Evolutionary conservation across 495 filamentous ascomycete species (phyloP).

Genomic region (Hypoxylon trugodes): DNA sequence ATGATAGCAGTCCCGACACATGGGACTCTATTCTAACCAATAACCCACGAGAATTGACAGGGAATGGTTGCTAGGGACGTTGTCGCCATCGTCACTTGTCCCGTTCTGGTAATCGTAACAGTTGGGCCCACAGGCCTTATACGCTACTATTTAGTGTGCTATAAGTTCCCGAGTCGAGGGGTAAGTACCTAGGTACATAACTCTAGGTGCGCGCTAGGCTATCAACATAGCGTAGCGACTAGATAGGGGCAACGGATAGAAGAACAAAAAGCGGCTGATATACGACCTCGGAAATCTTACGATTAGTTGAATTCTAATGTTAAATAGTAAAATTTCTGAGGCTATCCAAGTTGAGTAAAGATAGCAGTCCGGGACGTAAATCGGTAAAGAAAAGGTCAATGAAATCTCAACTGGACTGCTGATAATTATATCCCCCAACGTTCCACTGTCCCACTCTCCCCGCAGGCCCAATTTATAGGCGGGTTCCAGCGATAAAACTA

Average conservation of each 20-base stretch:
- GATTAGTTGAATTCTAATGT: no score
- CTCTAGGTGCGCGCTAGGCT: constrained; percentile 11
- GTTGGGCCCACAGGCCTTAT: background rate
- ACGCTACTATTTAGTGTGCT: background rate
- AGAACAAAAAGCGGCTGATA: background rate
- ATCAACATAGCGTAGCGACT: background rate
- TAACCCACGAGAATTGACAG: background rate
- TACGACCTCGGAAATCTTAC: no score
- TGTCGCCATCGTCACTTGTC: constrained; percentile 13
- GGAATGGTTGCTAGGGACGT: constrained; percentile 1
- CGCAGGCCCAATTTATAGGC: constrained; percentile 24
- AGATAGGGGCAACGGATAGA: background rate
- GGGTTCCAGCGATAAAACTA: constrained; percentile 6
- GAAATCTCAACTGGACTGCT: background rate
- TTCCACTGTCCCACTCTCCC: constrained; percentile 27
- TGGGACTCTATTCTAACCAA: constrained; percentile 19
- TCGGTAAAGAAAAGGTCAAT: background rate
- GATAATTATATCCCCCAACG: constrained; percentile 2
- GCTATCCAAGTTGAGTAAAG: constrained; percentile 19
- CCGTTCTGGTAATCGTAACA: constrained; percentile 29
- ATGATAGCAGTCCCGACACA: constrained; percentile 30
- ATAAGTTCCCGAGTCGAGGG: constrained; percentile 6
- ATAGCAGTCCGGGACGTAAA: constrained; percentile 13
- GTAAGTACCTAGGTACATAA: no score
- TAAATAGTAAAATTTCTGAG: no score